Conservation (phyloP, 176 grass and related monocot species). For the Carex cristatella region DNA sequence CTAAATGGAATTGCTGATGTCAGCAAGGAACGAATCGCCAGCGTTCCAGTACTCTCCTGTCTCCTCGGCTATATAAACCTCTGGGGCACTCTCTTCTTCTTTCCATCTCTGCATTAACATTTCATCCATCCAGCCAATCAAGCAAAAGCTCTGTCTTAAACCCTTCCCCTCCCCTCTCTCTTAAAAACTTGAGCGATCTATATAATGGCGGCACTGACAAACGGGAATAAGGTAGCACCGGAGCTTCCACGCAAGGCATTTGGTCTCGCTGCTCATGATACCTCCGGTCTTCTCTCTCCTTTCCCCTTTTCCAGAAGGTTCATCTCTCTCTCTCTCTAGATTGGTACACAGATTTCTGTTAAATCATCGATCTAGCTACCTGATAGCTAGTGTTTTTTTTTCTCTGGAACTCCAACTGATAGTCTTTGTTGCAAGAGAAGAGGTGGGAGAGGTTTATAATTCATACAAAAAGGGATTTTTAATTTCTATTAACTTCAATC, state of each 20-base stretch:
- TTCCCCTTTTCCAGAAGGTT: constrained; percentile 50
- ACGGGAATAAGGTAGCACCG: constrained; percentile 3
- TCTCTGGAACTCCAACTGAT: background rate
- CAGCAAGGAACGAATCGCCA: too few relatives aligned
- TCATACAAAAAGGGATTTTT: background rate
- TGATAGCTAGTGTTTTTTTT: background rate
- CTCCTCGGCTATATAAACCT: background rate
- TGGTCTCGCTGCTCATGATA: constrained; percentile 43
- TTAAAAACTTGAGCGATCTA: background rate
- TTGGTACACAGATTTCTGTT: background rate
- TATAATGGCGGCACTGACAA: constrained; percentile 29
- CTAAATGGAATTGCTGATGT: too few relatives aligned
- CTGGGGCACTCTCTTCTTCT: background rate
- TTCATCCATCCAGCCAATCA: background rate
- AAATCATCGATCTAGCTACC: background rate
- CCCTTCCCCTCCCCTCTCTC: background rate
- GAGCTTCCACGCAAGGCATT: constrained; percentile 46
- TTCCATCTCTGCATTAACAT: background rate
- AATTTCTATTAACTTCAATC: background rate
- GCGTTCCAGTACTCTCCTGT: too few relatives aligned
- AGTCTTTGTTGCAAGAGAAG: background rate
- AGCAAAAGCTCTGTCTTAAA: background rate
- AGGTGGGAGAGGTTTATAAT: background rate
- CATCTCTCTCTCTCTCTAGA: background rate
- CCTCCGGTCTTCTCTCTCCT: constrained; percentile 54